These are phyloP conservation scores for Botryotinia convoluta DNA, from an alignment of 2,329 filamentous ascomycete genomes.

Conservation along the genomic window DNA sequence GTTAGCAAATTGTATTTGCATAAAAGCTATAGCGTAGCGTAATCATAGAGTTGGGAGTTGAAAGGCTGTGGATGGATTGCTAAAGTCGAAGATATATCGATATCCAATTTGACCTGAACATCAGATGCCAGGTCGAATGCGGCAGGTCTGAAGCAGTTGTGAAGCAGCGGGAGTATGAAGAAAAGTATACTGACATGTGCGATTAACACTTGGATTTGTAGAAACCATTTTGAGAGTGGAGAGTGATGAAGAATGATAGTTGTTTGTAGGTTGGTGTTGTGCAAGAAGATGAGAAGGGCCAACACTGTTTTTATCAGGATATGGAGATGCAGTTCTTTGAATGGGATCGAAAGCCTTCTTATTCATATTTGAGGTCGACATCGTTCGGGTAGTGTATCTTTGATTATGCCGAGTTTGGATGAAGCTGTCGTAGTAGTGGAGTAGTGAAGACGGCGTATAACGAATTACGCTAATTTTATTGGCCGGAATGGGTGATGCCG, in stretches of 20 bases:
- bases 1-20: constrained; percentile 8
- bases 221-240: constrained; percentile 32
- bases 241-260: constrained; percentile 33
- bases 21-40: constrained; percentile 48
- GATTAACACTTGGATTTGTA: constrained; percentile 48
- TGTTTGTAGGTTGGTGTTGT: constrained; percentile 30
- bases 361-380: constrained; percentile 16
- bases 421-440: constrained; percentile 16
- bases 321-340: constrained; percentile 34
- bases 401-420: constrained; percentile 18
- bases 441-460: constrained; percentile 16
- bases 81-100: neutral
- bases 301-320: constrained; percentile 33
- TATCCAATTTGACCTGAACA: neutral
- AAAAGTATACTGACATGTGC: constrained; percentile 47
- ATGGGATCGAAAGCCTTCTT: constrained; percentile 30
- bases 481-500: constrained; percentile 21
- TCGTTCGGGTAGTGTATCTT: constrained; percentile 11
- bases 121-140: neutral
- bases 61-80: neutral
- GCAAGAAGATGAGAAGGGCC: constrained; percentile 31
- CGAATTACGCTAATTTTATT: constrained; percentile 18
- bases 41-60: constrained; percentile 28
- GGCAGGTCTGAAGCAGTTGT: neutral
- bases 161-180: neutral